phyloP scores from a whole-genome alignment of 192 early-diverging fungal species.

The Coemansia sp. region DNA sequence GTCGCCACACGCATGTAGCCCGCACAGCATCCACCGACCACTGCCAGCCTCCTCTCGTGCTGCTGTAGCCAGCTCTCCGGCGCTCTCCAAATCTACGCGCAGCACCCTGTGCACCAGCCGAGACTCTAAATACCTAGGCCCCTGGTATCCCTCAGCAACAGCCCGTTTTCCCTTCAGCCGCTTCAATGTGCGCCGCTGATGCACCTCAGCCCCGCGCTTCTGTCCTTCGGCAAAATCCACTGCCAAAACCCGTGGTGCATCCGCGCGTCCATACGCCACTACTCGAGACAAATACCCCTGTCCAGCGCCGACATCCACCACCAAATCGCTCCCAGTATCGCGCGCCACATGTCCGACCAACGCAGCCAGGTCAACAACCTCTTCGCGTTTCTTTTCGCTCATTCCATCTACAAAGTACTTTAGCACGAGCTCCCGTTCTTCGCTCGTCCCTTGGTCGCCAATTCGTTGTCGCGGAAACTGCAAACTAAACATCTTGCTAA shows the following conservation, averaged over 20 bases:
- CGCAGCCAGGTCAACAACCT: conserved; percentile 47
- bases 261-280: conserved; percentile 33
- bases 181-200: conserved; percentile 29
- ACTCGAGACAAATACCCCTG: conserved; percentile 54
- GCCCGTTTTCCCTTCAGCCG: conserved; percentile 27
- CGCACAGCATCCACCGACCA: conserved; percentile 70
- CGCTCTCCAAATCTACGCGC: conserved; percentile 29
- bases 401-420: conserved; percentile 48
- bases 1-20: conserved; percentile 86
- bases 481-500: conserved; percentile 29
- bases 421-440: conserved; percentile 6
- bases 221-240: conserved; percentile 41
- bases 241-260: conserved; percentile 30
- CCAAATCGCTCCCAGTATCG: conserved; percentile 21
- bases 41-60: conserved; percentile 13
- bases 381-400: conserved; percentile 50
- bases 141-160: conserved; percentile 23
- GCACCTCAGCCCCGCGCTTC: conserved; percentile 40
- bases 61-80: conserved; percentile 7
- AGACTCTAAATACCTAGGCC: conserved; percentile 12
- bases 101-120: conserved; percentile 32
- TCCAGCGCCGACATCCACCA: conserved; percentile 53
- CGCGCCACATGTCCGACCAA: conserved; percentile 24
- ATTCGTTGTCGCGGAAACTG: conserved; percentile 29
- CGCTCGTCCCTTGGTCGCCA: neutral